Base-by-base conservation (phyloP, 1,284 basidiomycete species). In the Vanrija sp. region DNA sequence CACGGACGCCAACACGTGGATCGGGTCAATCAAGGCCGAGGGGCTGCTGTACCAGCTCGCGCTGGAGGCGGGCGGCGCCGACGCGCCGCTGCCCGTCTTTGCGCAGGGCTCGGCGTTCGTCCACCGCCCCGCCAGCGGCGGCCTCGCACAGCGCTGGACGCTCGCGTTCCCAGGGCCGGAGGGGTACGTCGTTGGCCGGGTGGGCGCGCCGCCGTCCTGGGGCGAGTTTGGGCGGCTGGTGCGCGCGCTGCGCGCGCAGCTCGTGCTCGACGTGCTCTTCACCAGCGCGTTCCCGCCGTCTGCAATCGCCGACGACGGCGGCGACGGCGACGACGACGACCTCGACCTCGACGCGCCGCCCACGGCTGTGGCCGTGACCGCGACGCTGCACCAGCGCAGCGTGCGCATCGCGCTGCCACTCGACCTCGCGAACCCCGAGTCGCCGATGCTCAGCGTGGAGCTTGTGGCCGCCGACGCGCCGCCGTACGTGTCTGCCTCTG, bases 171-270 rank as follows among this genome's bases (percentile, higher is more conserved):
- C 70, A 6, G 70, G 73, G 3, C 69, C 70, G 1, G 64, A 63
- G 8, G 73, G 66, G 12, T 71, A 63, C 44, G 58, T 75, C 3
- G 53, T 75, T 3, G 68, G 68, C 7, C 58, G 71, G 9, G 46
- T 71, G 7, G 69, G 62, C 1, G 23, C 68, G 8, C 60, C 68
- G 1, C 16, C 23, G 3, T 44, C 50, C 2, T 54, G 54, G 52
- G 52, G 58, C 4, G 58, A 49, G 28, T 49, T 69, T 16, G 38
- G 34, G 10, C 50, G 51, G 23, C 9, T 65, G 12, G 34, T 65
- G n/a, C 38, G 60, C 46, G 56, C 54, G 10, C 46, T 74, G 10
- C 52, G 67, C 21, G 44, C 38, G 1, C 72, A 74, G 49, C 40
- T 64, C 1, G 60, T 69, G 12, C 58, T 72, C 21, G 66, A 74